Base-by-base conservation (phyloP, 768 basidiomycete species). In the Pisolithus orientalis region DNA sequence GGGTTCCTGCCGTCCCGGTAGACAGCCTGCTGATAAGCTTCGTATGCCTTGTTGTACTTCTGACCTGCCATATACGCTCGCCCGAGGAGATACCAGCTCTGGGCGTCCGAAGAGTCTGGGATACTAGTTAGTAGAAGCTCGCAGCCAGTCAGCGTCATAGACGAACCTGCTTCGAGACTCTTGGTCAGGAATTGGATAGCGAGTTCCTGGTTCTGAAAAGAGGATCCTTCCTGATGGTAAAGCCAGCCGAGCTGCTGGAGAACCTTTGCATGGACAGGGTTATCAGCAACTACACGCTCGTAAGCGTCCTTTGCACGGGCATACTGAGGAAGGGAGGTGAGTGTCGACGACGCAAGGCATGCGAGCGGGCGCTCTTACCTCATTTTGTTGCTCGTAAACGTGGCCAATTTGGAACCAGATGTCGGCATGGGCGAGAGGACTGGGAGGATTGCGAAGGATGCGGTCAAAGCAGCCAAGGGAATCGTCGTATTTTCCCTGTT, bases 371-470 rank as follows among this genome's bases (percentile, higher is more conserved):
- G 13, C 6, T 73, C 82, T 70, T 66, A 94, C 94, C 66, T 98
- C 94, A 71, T 93, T 88, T 69, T 95, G 91, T 65, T 96, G 94
- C 70, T 98, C 96, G 62, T 90, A 93, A 17, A 98, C 95, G 64
- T 98, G 96, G 2, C 96, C 96, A 55, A 99, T 96, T 72, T 99
- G 96, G 82, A 98, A 98, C 94, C 94, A 98, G 57, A 99, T 98
- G 60, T 99, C 96, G 51, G 93, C 90, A 60, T 94, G 90, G 14
- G 94, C 95, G 31, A 99, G 84, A 2, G 96, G 96, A 57, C 84
- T 87, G 32, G 95, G 96, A 3, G 96, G 96, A 63, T 90, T 94
- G 56, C 90, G 88, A 49, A 98, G 84, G 57, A 99, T 98, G 65
- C 90, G 90, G 64, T 94, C 90, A 74, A 98, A 98, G 72, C 96